phyloP scores from a whole-genome alignment of 306 rosid species.

The Purshia tridentata region DNA sequence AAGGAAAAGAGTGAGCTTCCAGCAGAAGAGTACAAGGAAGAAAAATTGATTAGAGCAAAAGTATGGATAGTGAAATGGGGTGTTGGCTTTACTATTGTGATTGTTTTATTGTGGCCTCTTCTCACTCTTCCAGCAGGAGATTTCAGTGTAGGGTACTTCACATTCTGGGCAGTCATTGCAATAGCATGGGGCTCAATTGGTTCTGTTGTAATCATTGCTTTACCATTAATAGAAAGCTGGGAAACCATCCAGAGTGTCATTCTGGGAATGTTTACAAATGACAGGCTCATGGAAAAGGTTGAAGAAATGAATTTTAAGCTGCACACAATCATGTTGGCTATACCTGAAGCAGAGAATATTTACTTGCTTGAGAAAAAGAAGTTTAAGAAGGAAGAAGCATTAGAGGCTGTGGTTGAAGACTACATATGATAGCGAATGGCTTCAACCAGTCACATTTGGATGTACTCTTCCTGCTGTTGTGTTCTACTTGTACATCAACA shows the following conservation, averaged over 20 bases:
- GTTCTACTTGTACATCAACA: neutral
- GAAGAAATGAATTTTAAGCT: constrained; percentile 71
- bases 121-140: constrained; percentile 83
- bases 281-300: constrained; percentile 66
- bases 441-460: neutral
- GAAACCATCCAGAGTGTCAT: constrained; percentile 53
- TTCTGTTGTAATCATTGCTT: constrained; percentile 65
- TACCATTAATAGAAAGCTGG: constrained; percentile 77
- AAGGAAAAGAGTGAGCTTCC: constrained; percentile 68
- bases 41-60: constrained; percentile 58
- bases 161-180: constrained; percentile 84
- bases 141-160: constrained; percentile 67
- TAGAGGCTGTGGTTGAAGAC: constrained; percentile 8
- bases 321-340: constrained; percentile 55
- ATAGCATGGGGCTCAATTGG: constrained; percentile 89
- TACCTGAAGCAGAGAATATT: constrained; percentile 75
- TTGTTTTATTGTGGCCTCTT: constrained; percentile 82
- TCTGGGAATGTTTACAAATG: constrained; percentile 75
- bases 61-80: constrained; percentile 91
- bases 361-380: constrained; percentile 72
- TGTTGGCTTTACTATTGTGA: constrained; percentile 65
- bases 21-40: constrained; percentile 70
- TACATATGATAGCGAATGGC: neutral
- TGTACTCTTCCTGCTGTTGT: neutral
- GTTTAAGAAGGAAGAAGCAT: constrained; percentile 43